Evolutionary conservation across 2,329 filamentous ascomycete genomes (phyloP).

Genomic region (Apiospora hydei): DNA sequence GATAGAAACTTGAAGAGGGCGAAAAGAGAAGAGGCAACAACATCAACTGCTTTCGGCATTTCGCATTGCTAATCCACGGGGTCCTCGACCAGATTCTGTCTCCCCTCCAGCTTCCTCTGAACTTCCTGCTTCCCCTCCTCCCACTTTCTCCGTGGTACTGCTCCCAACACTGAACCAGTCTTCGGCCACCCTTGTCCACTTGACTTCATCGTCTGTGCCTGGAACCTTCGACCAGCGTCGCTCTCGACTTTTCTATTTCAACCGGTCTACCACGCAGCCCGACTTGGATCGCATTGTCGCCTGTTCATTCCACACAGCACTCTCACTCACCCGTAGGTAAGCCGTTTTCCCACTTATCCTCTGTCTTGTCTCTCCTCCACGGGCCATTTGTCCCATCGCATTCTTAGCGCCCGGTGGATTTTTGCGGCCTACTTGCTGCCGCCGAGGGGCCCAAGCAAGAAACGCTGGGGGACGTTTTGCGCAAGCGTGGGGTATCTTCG

Average conservation of each 20-base stretch:
- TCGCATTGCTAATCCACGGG: constrained; percentile 16
- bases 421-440: constrained; percentile 3
- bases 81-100: constrained; percentile 15
- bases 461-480: constrained; percentile 23
- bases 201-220: constrained; percentile 24
- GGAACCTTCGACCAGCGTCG: constrained; percentile 25
- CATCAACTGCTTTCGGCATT: constrained; percentile 19
- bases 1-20: constrained; percentile 19
- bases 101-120: not conserved
- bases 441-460: constrained; percentile 14
- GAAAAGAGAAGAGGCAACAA: constrained; percentile 17
- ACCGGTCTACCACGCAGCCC: not conserved
- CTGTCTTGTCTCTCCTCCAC: not conserved
- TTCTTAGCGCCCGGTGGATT: constrained; percentile 5
- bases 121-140: constrained; percentile 18
- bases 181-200: constrained; percentile 3
- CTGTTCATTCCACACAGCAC: constrained; percentile 9
- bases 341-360: not conserved
- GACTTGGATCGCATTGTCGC: constrained; percentile 12
- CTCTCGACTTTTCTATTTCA: constrained; percentile 19
- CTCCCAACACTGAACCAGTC: not conserved
- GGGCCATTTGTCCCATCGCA: constrained; percentile 1
- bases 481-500: constrained; percentile 23
- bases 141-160: not conserved
- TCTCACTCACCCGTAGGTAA: constrained; percentile 4